Base-by-base conservation (phyloP, 306 rosid species). In the Parietaria judaica region DNA sequence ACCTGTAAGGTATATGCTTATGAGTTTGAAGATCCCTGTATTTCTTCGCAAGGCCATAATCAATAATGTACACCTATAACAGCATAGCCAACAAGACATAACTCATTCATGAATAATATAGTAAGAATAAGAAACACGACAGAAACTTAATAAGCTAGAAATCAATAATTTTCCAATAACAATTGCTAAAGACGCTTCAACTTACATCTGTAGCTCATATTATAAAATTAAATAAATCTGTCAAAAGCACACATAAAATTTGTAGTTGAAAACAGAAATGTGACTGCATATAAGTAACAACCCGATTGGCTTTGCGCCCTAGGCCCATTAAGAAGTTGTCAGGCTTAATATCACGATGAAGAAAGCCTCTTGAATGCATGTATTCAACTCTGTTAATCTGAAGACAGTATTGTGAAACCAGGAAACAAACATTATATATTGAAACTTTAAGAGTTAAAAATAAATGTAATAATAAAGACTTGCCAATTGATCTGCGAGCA, bases 401-500 rank as follows among this genome's bases (percentile, higher is more conserved):
- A 74, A 86, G 77, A 63, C 43, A 17, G 64, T 10, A 54, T 60
- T 4, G 50, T 56, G 66, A 6, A 61, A 67, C 35, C 45, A 64
- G 49, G 54, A 56, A 49, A 50, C 8, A 15, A 43, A 16, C 64
- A 60, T 60, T 15, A 15, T 60, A 60, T 43, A 50, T 10, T 60
- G 51, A 14, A 39, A 36, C 10, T 48, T 73, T 64, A 60, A 62
- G 45, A 69, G 46, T 61, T 69, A 36, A 14, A 37, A 36, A 58
- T 53, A 56, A 74, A 71, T 45, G 51, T 54, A 57, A 66, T 35
- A 41, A 59, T 3, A 48, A 36, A 46, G 51, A 79, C 95, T 77
- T 81, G 89, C 99, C 65, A 89, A 78, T 81, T 94, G 99, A 84
- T 94, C 99, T 39, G 99, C 99, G 65, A 94, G 87, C 99, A 94